phyloP scores from a whole-genome alignment of 164 flowering plant species.

The Umbilicus rupestris region DNA sequence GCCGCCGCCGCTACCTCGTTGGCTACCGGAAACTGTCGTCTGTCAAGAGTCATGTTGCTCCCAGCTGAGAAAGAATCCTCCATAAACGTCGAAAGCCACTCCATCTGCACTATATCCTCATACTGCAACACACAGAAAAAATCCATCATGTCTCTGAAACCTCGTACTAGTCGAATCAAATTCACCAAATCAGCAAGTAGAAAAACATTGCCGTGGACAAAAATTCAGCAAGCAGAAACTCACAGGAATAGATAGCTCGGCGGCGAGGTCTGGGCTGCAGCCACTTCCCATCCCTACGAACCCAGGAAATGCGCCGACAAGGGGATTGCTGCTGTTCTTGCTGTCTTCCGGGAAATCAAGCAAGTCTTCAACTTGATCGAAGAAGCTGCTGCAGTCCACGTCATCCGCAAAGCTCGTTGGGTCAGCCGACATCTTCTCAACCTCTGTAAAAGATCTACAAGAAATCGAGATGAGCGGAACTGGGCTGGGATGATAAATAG shows the following conservation, averaged over 20 bases:
- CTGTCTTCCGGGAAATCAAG: constrained; percentile 67
- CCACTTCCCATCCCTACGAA: constrained; percentile 14
- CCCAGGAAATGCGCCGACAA: no score
- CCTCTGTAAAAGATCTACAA: no score
- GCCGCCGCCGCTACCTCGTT: constrained; percentile 18
- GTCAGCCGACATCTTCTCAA: background rate
- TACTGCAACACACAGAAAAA: constrained; percentile 43
- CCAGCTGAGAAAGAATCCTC: constrained; percentile 79
- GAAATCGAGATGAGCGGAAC: no score
- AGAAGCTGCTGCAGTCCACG: constrained; percentile 63
- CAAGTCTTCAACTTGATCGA: constrained; percentile 81
- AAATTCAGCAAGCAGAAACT: no score
- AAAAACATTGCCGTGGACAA: no score
- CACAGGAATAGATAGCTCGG: constrained; percentile 70
- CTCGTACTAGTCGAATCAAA: no score
- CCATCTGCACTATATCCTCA: constrained; percentile 78
- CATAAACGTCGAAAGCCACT: constrained; percentile 79
- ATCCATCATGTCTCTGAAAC: no score
- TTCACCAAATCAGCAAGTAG: no score
- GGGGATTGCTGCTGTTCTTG: constrained; percentile 26
- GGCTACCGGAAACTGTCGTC: constrained; percentile 18
- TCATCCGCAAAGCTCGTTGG: constrained; percentile 17
- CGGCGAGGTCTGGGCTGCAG: constrained; percentile 31
- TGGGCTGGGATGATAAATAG: no score
- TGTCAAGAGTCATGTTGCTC: constrained; percentile 30